Percentiles rank a stretch among this genome's conserved stretches.
phyloP scores from a whole-genome alignment of 129 eudicot species.

The Ambrosia artemisiifolia region DNA sequence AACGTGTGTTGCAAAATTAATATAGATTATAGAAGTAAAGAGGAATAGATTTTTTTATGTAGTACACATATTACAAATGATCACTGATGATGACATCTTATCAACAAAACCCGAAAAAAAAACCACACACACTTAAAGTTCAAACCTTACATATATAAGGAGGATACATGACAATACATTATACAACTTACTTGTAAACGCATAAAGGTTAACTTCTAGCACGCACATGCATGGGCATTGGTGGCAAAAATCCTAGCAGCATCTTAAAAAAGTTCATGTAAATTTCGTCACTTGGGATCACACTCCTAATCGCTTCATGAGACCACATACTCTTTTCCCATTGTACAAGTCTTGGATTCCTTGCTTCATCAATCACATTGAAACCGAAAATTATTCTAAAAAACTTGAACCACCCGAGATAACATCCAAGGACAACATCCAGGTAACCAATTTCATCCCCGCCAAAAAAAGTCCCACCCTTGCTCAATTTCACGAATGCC shows the following conservation, averaged over 20 bases:
- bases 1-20: too few relatives aligned
- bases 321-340: constrained; percentile 17
- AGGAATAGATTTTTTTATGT: too few relatives aligned
- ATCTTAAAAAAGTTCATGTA: neutral
- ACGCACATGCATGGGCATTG: neutral
- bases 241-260: neutral
- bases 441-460: constrained; percentile 51
- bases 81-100: too few relatives aligned
- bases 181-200: neutral
- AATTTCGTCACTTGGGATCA: neutral
- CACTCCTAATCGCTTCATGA: constrained; percentile 23
- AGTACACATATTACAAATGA: too few relatives aligned
- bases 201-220: neutral
- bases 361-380: constrained; percentile 33
- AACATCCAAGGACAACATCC: constrained; percentile 49
- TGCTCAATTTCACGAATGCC: constrained; percentile 41
- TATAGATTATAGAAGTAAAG: too few relatives aligned
- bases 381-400: constrained; percentile 16
- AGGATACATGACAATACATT: neutral
- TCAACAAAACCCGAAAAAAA: too few relatives aligned
- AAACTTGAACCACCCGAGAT: constrained; percentile 39
- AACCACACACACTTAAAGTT: neutral
- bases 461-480: constrained; percentile 48
- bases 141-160: neutral
- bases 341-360: constrained; percentile 24